Base-by-base conservation (phyloP, 306 rosid species). In the Pyrus bretschneideri region DNA sequence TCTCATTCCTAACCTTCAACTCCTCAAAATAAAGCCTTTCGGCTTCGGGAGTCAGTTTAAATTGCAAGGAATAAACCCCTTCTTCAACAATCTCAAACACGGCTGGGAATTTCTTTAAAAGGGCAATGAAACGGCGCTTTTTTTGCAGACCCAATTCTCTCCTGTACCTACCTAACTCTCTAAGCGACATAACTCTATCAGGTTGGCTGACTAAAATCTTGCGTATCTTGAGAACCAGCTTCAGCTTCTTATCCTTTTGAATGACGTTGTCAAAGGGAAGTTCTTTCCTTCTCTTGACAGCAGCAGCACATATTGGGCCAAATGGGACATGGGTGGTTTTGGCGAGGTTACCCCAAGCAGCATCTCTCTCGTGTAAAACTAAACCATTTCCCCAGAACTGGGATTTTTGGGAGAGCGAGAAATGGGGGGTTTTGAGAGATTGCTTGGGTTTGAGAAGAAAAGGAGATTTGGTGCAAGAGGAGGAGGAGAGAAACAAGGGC, bases 241-340 rank as follows among this genome's bases (percentile, higher is more conserved):
- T 93, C 79, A 93, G 84, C 89, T 91, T 93, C 86, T 91, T 93
- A 62, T 93, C 93, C 85, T 78, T 93, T 57, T 93, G 93, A 14
- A 93, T 93, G 25, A 93, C 98, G 73, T 89, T 93, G 70, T 93
- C 97, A 62, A 93, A 88, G 8, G 89, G 88, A 75, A 73, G 76
- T 66, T 93, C 97, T 73, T 93, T 93, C 87, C 98, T 89, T 77
- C 98, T 83, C 85, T 93, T 93, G 76, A 93, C 96, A 7, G 83
- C 89, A 7, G 83, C 89, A 29, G 97, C 93, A 75, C 83, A 83
- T 25, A 91, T 79, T 2, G 97, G 91, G 42, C 77, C 82, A 80
- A 67, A 44, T 4, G 67, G 82, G 13, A 46, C 60, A 70, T 76
- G 81, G 18, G 12, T 23, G 18, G 12, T 23, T 64, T 77, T 84